Conservation (phyloP, 768 basidiomycete species). For the Mycena polygramma region DNA sequence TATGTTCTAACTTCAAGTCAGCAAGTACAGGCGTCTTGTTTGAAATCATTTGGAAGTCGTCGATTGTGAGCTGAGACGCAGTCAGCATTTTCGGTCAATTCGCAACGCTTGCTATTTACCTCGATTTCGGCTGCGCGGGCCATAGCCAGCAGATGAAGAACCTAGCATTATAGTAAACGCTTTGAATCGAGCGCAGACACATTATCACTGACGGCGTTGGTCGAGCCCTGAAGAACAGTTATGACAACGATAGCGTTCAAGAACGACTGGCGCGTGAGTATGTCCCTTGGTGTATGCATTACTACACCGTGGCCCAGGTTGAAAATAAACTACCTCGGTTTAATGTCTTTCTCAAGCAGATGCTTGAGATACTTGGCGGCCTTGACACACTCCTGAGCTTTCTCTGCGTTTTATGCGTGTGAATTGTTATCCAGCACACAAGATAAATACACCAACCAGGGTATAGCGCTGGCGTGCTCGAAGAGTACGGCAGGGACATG, state of each 20-base stretch:
- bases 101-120: slow-evolving; percentile 17
- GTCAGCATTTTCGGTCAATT: not conserved
- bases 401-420: slow-evolving; percentile 60
- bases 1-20: slow-evolving; percentile 73
- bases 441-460: slow-evolving; percentile 59
- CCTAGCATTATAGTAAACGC: slow-evolving; percentile 54
- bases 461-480: slow-evolving; percentile 80
- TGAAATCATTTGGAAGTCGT: slow-evolving; percentile 88
- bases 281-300: slow-evolving; percentile 57
- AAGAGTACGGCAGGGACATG: slow-evolving; percentile 88
- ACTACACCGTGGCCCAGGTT: too few species aligned
- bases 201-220: slow-evolving; percentile 77
- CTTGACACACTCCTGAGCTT: slow-evolving; percentile 84
- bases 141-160: slow-evolving; percentile 87
- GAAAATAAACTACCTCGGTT: slow-evolving; percentile 68
- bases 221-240: slow-evolving; percentile 87
- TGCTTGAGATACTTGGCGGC: slow-evolving; percentile 84
- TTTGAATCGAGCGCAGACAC: not conserved
- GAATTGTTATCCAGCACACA: not conserved
- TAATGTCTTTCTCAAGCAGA: slow-evolving; percentile 82
- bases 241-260: slow-evolving; percentile 87
- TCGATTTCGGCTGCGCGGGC: slow-evolving; percentile 81
- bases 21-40: slow-evolving; percentile 87
- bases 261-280: slow-evolving; percentile 78
- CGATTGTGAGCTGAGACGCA: slow-evolving; percentile 71